Evolutionary conservation across 2,329 filamentous ascomycete genomes (phyloP).

Genomic region (Fusarium lateritium): DNA sequence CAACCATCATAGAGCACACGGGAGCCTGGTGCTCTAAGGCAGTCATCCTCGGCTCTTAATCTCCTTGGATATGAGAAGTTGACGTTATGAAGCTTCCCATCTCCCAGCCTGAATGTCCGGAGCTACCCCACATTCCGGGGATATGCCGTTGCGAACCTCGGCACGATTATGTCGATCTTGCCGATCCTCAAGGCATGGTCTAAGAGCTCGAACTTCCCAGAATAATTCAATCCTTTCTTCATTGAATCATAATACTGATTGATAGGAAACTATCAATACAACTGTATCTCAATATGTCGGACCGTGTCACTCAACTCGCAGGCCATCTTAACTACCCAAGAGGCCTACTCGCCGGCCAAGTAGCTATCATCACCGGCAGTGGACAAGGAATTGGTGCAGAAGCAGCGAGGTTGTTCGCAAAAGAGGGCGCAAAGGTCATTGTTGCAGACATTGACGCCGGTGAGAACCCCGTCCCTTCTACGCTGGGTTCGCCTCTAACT

Average conservation of each 20-base stretch:
- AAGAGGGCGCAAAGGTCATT: slow-evolving; percentile 88
- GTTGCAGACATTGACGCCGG: slow-evolving; percentile 85
- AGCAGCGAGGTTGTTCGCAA: slow-evolving; percentile 84
- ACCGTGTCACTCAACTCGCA: slow-evolving; percentile 79
- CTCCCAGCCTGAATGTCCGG: slow-evolving; percentile 5
- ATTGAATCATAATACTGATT: neutral
- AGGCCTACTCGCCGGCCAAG: slow-evolving; percentile 83
- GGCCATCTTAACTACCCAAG: slow-evolving; percentile 86
- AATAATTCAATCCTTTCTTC: neutral
- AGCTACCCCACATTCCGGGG: slow-evolving; percentile 48
- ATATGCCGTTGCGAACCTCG: slow-evolving; percentile 49
- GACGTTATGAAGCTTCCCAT: neutral
- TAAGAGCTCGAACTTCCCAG: neutral
- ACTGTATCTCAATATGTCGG: slow-evolving; percentile 58
- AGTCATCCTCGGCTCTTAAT: too few relatives aligned
- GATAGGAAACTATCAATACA: neutral
- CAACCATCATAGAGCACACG: too few relatives aligned
- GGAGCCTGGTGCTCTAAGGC: too few relatives aligned
- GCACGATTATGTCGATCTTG: slow-evolving; percentile 36
- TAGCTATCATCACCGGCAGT: slow-evolving; percentile 89
- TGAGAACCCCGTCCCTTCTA: slow-evolving; percentile 54
- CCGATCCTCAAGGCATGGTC: slow-evolving; percentile 2
- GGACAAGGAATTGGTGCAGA: slow-evolving; percentile 93
- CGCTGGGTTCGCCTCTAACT: neutral
- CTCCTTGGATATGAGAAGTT: neutral